Evolutionary conservation across 2,329 filamentous ascomycete species (phyloP).

Genomic region (Metarhizium anisopliae): DNA sequence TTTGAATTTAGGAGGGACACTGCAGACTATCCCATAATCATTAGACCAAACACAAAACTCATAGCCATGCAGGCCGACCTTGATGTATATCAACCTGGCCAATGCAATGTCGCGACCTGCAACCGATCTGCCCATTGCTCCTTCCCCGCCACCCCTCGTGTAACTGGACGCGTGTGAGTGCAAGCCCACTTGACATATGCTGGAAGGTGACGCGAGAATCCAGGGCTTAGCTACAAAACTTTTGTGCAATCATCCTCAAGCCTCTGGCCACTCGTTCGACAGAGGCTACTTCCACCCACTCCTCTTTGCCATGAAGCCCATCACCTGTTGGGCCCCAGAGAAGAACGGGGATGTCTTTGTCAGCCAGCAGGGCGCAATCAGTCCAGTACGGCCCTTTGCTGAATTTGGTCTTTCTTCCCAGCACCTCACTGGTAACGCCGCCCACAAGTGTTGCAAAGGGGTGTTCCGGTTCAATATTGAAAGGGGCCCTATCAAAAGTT

Average conservation of each 20-base stretch:
- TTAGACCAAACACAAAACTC: no score
- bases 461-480: constrained; percentile 30
- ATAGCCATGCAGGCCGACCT: no score
- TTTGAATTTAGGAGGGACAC: background rate
- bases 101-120: no score
- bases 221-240: constrained; percentile 16
- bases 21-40: background rate
- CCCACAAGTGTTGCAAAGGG: constrained; percentile 27
- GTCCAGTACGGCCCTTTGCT: constrained; percentile 35
- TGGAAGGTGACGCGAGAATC: no score
- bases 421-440: constrained; percentile 15
- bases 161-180: no score
- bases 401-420: constrained; percentile 18
- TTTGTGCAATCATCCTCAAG: constrained; percentile 16
- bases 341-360: constrained; percentile 34
- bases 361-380: constrained; percentile 37
- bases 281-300: constrained; percentile 38
- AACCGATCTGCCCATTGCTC: no score
- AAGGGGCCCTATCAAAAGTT: constrained; percentile 32
- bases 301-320: constrained; percentile 40
- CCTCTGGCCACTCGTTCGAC: constrained; percentile 23
- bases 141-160: no score
- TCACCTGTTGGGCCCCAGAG: constrained; percentile 37
- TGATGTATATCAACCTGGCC: no score
- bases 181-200: no score